Evolutionary conservation across 768 basidiomycete species (phyloP), one percentile per base, ranked within the genome.

Genomic region (Panus rudis): DNA sequence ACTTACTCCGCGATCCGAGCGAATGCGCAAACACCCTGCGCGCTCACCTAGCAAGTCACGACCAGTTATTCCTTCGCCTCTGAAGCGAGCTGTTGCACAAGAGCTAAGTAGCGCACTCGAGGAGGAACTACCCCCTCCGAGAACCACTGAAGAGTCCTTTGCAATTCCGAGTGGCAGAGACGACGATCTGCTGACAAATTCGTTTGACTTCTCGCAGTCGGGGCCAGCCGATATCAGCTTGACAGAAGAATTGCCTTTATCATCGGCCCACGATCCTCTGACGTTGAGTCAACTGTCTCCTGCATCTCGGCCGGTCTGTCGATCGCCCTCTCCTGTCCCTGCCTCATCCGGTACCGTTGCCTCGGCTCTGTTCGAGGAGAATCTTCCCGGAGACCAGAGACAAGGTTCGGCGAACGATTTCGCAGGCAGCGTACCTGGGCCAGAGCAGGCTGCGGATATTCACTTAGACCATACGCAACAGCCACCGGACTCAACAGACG

Each of bases 261-360:
- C 12, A 16, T 23, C 12, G 39, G 24, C 49, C 20, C 59, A 58
- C 47, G 63, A 53, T 50, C 59, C 59, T 39, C 56, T 70, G 37
- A 66, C 69, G 17, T 57, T 69, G 45, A 61, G 59, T 25, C 68
- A 74, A 34, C 57, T 72, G 7, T 67, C 69, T 20, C 70, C 72
- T 52, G 63, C 57, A 47, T 65, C 62, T 22, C 37, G 47, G 21
- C 32, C 25, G 13, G 3, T 42, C 39, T 41, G 47, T 42, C 44
- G 22, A 17, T 35, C 41, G 32, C 49, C 45, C 51, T 19, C 35
- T 24, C 22, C 19, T 4, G 17, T 23, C 35, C 3, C 34, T 19
- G 14, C 17, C 10, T 25, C 23, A 12, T 27, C n/a, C n/a, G n/a
- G n/a, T n/a, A n/a, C n/a, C n/a, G n/a, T n/a, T n/a, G n/a, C n/a